A percentile compares a stretch with the other conserved stretches of the same genome.
These are phyloP conservation scores for Triticum dicoccoides DNA, from an alignment of 176 grass and related monocot genomes.

Conservation along the genomic window DNA sequence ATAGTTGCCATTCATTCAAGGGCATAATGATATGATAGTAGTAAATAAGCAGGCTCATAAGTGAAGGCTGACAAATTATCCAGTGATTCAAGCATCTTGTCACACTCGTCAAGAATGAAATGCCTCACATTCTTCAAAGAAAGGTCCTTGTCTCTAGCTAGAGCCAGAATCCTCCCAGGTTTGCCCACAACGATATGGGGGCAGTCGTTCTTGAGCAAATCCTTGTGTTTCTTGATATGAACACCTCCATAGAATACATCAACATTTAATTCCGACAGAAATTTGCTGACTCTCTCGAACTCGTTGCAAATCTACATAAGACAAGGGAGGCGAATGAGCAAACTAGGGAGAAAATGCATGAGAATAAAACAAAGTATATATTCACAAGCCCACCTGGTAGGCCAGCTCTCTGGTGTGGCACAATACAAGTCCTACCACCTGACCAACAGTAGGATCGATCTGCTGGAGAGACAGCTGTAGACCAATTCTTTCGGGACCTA, in stretches of 20 bases:
- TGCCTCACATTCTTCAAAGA: slow-evolving; percentile 98
- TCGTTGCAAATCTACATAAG: slow-evolving; percentile 79
- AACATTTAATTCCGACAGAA: slow-evolving; percentile 79
- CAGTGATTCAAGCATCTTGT: slow-evolving; percentile 97
- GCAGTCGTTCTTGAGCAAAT: slow-evolving; percentile 39
- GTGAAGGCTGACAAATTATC: slow-evolving; percentile 38
- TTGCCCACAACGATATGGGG: slow-evolving; percentile 96
- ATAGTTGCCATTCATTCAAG: slow-evolving; percentile 3
- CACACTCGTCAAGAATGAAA: slow-evolving; percentile 98
- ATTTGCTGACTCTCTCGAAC: slow-evolving; percentile 99
- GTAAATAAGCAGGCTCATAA: no score
- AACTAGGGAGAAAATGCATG: not conserved
- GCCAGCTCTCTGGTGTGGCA: slow-evolving; percentile 95
- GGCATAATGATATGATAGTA: not conserved
- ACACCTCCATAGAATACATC: slow-evolving; percentile 98
- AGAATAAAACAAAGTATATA: not conserved
- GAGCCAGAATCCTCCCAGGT: slow-evolving; percentile 56
- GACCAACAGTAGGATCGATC: slow-evolving; percentile 86
- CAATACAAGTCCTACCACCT: slow-evolving; percentile 81
- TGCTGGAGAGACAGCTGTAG: slow-evolving; percentile 56
- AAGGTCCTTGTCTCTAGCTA: slow-evolving; percentile 88
- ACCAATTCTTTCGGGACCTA: no score
- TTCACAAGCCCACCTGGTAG: slow-evolving; percentile 56
- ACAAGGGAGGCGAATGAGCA: not conserved
- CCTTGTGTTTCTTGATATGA: slow-evolving; percentile 81